Conservation (phyloP, 1,284 basidiomycete species). For the Rhodotorula glutinis region DNA sequence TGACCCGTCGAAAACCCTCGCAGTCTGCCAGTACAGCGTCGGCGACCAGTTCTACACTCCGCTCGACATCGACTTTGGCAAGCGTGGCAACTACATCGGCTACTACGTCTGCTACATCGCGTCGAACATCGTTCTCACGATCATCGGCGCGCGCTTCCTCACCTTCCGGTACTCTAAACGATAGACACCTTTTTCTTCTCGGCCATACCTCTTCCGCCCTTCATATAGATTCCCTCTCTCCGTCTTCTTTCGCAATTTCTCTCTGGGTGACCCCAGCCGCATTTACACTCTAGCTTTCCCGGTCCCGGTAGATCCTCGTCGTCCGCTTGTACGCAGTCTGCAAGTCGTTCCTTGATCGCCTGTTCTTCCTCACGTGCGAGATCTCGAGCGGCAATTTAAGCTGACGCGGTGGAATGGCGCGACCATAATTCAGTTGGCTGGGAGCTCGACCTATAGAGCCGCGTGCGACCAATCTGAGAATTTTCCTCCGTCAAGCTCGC, state of each 20-base stretch:
- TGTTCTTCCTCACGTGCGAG: too few species aligned
- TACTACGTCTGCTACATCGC: constrained; percentile 9
- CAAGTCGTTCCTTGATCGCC: too few species aligned
- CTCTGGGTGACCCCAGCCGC: not conserved
- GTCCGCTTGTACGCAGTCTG: too few species aligned
- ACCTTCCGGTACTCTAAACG: constrained; percentile 9
- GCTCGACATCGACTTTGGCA: constrained; percentile 64
- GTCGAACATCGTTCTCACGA: constrained; percentile 69
- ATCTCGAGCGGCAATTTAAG: too few species aligned
- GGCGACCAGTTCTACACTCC: constrained; percentile 70
- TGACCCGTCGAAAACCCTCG: not conserved
- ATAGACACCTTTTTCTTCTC: not conserved
- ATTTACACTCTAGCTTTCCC: too few species aligned
- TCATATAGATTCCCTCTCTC: not conserved
- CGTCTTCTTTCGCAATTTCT: not conserved
- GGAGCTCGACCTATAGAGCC: too few species aligned
- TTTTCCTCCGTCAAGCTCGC: too few species aligned
- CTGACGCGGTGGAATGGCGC: too few species aligned
- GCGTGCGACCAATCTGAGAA: too few species aligned
- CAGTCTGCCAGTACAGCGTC: constrained; percentile 52
- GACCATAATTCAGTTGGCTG: too few species aligned
- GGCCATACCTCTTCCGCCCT: not conserved
- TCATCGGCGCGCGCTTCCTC: constrained; percentile 70
- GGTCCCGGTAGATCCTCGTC: too few species aligned
- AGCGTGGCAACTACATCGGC: constrained; percentile 10